Evolutionary conservation across 495 filamentous ascomycete species (phyloP), one percentile per base, ranked within the genome.

Genomic region (Trichoderma erinaceum): DNA sequence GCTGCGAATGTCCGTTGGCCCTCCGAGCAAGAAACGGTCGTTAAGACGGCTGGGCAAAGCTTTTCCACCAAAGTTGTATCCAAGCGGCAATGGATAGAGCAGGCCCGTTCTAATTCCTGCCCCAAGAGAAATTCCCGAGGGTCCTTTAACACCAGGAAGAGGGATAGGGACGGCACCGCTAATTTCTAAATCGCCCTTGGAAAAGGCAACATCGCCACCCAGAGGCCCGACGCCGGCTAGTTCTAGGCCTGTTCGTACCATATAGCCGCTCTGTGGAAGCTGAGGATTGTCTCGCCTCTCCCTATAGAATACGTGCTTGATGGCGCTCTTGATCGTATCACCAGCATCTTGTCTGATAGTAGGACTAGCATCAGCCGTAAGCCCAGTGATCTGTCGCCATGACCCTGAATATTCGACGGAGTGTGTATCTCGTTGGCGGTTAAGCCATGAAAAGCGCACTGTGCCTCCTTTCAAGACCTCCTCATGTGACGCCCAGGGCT

Each of bases 21-120:
- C 95, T 61, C 95, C 95, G 48, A 99, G 91, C 65, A 89, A 86
- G 82, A 99, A 98, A 41, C 95, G 92, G 77, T 99, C 95, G 77
- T 94, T 97, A 70, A 97, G 84, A 32, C 91, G 86, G 65, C 91
- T 93, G 3, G 89, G 86, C 41, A 82, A 41, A 76, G 86, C 71
- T 23, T 66, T 23, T 70, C 82, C 84, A 25, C 81, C 80, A 35
- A 90, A 75, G 13, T 84, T 87, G 66, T 92, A 86, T 1, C 82
- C 83, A 13, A 77, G 64, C n/a, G 81, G 76, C 18, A 87, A 73
- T 18, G 86, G 86, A 69, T 82, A 85, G 32, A 88, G 73, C 75
- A 94, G 18, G 25, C 86, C 86, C 0, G 80, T 75, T 56, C 85
- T 78, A n/a, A 85, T 68, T 23, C 82, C 78, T 29, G 71, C 80